Percentiles rank a stretch among this genome's conserved stretches.
phyloP scores from a whole-genome alignment of 2,329 filamentous ascomycete genomes.

The Aspergillus ustus region DNA sequence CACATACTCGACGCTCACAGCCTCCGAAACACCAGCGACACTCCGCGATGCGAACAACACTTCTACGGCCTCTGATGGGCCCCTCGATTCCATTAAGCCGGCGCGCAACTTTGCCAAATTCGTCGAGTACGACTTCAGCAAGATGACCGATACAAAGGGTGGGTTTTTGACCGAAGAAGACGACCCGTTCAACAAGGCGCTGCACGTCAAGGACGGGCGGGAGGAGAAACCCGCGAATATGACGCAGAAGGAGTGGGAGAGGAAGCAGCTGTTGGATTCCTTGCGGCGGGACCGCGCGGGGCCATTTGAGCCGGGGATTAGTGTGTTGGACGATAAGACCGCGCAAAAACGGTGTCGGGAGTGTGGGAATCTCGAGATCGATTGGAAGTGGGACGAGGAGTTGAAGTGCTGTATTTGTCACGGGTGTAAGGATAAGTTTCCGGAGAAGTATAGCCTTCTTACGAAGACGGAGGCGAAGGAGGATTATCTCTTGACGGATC shows the following conservation, averaged over 20 bases:
- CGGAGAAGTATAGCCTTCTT: constrained; percentile 91
- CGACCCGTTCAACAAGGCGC: constrained; percentile 83
- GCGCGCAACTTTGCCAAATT: constrained; percentile 90
- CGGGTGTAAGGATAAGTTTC: constrained; percentile 82
- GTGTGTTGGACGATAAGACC: constrained; percentile 66
- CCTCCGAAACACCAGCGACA: constrained; percentile 57
- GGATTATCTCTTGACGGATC: constrained; percentile 93
- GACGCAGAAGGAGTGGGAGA: constrained; percentile 90
- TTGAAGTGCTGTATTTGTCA: constrained; percentile 78
- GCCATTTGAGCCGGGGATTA: constrained; percentile 88
- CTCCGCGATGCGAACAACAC: constrained; percentile 63
- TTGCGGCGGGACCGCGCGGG: constrained; percentile 76
- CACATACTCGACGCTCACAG: constrained; percentile 66
- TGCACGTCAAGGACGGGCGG: constrained; percentile 61
- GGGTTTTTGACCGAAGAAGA: constrained; percentile 91
- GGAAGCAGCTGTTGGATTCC: constrained; percentile 73
- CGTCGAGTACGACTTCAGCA: constrained; percentile 96
- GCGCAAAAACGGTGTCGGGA: constrained; percentile 79
- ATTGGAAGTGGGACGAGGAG: constrained; percentile 91
- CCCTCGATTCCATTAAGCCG: constrained; percentile 65
- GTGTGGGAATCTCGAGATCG: constrained; percentile 82
- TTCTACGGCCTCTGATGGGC: constrained; percentile 43
- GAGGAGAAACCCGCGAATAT: constrained; percentile 79
- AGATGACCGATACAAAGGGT: constrained; percentile 97
- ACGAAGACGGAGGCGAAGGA: constrained; percentile 97